Percentiles rank a stretch among this genome's conserved stretches.
phyloP scores from a whole-genome alignment of 345 rosid species.

The Nasturtium officinale region DNA sequence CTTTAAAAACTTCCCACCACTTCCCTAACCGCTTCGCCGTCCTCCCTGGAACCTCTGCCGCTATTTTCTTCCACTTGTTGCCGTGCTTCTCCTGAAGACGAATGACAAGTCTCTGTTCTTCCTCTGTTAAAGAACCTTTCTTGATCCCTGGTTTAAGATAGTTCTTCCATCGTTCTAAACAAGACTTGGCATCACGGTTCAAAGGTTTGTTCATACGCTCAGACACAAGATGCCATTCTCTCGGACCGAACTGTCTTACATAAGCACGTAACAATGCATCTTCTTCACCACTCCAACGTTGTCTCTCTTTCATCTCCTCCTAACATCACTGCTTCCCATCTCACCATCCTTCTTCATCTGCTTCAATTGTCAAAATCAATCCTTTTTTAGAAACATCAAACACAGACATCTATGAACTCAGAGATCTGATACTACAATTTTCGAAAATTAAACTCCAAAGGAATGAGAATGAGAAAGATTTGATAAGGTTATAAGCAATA shows the following conservation, averaged over 20 bases:
- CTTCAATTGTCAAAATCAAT: neutral
- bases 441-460: neutral
- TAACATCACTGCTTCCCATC: constrained; percentile 66
- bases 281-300: constrained; percentile 99
- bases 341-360: constrained; percentile 51
- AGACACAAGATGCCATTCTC: constrained; percentile 94
- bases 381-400: neutral
- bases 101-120: constrained; percentile 90
- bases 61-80: constrained; percentile 99
- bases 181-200: constrained; percentile 92
- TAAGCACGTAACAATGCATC: constrained; percentile 83
- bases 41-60: constrained; percentile 94
- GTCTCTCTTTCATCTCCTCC: constrained; percentile 97
- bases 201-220: constrained; percentile 86
- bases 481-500: constrained; percentile 15
- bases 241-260: constrained; percentile 91
- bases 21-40: constrained; percentile 94
- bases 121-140: constrained; percentile 91
- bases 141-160: constrained; percentile 98
- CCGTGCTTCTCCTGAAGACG: constrained; percentile 93
- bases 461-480: neutral
- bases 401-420: neutral
- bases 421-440: neutral
- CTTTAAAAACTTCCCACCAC: constrained; percentile 99
- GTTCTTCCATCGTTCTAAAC: constrained; percentile 96